phyloP scores from a whole-genome alignment of 805 yeast genomes.

The Candida oleophila region DNA sequence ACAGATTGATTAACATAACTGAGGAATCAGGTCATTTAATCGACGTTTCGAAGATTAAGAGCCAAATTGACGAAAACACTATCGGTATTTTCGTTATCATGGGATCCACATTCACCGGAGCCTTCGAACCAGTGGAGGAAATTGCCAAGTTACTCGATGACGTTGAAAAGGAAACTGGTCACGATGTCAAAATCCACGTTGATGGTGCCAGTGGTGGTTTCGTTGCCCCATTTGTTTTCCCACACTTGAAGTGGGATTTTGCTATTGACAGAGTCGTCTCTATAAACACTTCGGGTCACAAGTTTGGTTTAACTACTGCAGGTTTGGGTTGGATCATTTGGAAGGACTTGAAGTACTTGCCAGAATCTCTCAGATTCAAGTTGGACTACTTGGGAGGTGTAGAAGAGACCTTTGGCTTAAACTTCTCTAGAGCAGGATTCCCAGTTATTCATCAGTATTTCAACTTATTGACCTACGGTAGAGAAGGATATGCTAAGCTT shows the following conservation, averaged over 20 bases:
- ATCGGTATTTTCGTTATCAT: slow-evolving; percentile 86
- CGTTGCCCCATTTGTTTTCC: slow-evolving; percentile 80
- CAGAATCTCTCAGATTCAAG: slow-evolving; percentile 71
- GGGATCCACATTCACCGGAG: slow-evolving; percentile 93
- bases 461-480: slow-evolving; percentile 71
- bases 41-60: slow-evolving; percentile 58
- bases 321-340: slow-evolving; percentile 94
- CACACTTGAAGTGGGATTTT: slow-evolving; percentile 83
- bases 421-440: slow-evolving; percentile 91
- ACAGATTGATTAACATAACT: slow-evolving; percentile 68
- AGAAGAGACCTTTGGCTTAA: slow-evolving; percentile 82
- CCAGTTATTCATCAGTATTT: slow-evolving; percentile 87
- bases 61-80: slow-evolving; percentile 82
- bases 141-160: slow-evolving; percentile 67
- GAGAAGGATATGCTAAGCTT: slow-evolving; percentile 63
- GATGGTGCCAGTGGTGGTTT: slow-evolving; percentile 94
- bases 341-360: slow-evolving; percentile 63
- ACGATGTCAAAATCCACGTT: slow-evolving; percentile 78
- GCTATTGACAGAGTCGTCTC: slow-evolving; percentile 71
- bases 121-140: slow-evolving; percentile 72
- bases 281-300: slow-evolving; percentile 90
- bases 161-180: slow-evolving; percentile 64
- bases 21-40: slow-evolving; percentile 61
- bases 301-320: slow-evolving; percentile 86
- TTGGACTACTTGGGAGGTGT: slow-evolving; percentile 84